A percentile compares a stretch with the other conserved stretches of the same genome.
Conservation (phyloP, 78 protist species). For the Ministeria vibrans region DNA sequence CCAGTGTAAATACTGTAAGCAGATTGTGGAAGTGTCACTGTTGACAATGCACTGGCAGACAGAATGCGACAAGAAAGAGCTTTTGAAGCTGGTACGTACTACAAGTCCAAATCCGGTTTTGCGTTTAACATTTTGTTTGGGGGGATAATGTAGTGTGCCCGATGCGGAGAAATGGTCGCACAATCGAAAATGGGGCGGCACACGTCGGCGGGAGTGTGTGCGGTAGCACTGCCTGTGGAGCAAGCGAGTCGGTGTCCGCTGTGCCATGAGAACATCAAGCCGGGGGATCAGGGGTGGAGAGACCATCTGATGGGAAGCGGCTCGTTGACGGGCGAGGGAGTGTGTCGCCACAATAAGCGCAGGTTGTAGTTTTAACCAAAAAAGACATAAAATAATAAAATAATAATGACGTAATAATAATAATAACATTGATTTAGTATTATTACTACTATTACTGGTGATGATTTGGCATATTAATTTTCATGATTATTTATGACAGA, state of each 20-base stretch:
- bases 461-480: too few relatives aligned
- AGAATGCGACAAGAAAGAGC: neutral
- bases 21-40: neutral
- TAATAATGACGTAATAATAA: too few relatives aligned
- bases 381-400: too few relatives aligned
- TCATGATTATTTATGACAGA: too few relatives aligned
- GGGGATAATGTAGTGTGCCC: neutral
- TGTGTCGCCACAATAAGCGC: too few relatives aligned
- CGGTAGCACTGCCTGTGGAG: neutral
- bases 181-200: neutral
- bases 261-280: neutral
- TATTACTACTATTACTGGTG: too few relatives aligned
- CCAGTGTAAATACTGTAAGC: neutral
- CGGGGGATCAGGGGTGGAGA: constrained; percentile 1
- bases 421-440: too few relatives aligned
- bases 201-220: neutral
- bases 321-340: too few relatives aligned
- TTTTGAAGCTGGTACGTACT: neutral
- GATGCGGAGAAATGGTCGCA: neutral
- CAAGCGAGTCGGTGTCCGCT: neutral
- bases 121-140: neutral
- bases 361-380: too few relatives aligned
- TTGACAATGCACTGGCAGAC: neutral
- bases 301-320: constrained; percentile 3
- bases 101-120: neutral